These are phyloP conservation scores for Hymenoscyphus albidus DNA, from an alignment of 2,329 filamentous ascomycete species.

Conservation along the genomic window DNA sequence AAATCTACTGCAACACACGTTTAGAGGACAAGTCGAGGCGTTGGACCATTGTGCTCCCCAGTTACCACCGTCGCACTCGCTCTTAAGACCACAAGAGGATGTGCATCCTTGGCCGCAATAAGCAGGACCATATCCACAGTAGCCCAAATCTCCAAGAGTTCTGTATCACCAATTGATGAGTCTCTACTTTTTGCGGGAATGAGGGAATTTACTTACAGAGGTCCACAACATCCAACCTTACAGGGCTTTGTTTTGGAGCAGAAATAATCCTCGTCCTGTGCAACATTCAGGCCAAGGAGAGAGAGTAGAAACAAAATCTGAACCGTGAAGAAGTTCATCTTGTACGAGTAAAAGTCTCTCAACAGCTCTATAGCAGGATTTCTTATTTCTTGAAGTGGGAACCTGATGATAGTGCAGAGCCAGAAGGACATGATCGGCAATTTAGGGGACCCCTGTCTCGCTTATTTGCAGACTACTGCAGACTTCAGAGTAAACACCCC, in stretches of 20 bases:
- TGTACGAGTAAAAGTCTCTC: too few relatives aligned
- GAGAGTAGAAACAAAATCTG: too few relatives aligned
- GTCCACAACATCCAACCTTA: neutral
- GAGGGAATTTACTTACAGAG: neutral
- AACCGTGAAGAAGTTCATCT: too few relatives aligned
- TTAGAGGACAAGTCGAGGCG: neutral
- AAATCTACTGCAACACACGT: slow-evolving; percentile 2
- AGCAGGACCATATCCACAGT: neutral
- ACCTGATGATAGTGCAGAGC: too few relatives aligned
- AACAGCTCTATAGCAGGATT: too few relatives aligned
- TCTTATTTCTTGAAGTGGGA: too few relatives aligned
- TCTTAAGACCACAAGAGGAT: neutral
- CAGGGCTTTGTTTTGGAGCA: neutral
- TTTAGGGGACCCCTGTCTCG: too few relatives aligned
- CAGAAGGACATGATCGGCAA: too few relatives aligned
- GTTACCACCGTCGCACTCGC: neutral
- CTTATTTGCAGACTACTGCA: too few relatives aligned
- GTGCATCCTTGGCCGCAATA: neutral
- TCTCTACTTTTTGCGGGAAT: neutral
- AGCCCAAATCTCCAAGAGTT: neutral
- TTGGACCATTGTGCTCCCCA: neutral
- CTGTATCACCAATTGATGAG: neutral
- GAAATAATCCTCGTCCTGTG: neutral
- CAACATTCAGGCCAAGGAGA: too few relatives aligned
- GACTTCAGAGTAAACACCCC: too few relatives aligned